Conservation (phyloP, 371 early-diverging fungal genomes). For the Rhizopus arrhizus region DNA sequence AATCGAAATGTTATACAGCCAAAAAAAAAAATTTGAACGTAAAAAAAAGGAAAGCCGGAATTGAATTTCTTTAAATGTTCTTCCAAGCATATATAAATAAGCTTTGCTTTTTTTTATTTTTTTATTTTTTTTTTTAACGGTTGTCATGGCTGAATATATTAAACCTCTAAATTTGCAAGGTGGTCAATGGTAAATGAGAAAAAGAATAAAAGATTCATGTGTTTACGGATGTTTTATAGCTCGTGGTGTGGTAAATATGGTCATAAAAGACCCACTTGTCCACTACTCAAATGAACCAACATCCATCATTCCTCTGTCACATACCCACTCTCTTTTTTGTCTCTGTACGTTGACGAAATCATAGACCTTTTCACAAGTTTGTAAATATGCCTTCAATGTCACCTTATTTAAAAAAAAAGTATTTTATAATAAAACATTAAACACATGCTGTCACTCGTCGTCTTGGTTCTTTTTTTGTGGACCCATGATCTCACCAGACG, state of each 20-base stretch:
- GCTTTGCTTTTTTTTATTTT: neutral
- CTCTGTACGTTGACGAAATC: too few species aligned
- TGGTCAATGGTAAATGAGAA: slow-evolving; percentile 25
- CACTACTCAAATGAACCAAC: slow-evolving; percentile 13
- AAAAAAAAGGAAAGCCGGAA: too few species aligned
- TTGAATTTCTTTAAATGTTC: neutral
- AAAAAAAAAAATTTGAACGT: neutral
- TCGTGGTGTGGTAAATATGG: slow-evolving; percentile 32
- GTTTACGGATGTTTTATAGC: neutral
- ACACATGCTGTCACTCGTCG: too few species aligned
- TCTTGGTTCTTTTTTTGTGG: too few species aligned
- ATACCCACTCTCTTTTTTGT: neutral
- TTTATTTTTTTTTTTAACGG: neutral
- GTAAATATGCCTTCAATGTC: too few species aligned
- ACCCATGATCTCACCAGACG: too few species aligned
- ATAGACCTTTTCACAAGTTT: too few species aligned
- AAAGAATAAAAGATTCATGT: neutral
- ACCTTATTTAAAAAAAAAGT: too few species aligned
- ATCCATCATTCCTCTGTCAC: slow-evolving; percentile 9
- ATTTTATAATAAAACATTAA: too few species aligned
- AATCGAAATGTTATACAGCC: too few species aligned
- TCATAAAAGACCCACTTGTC: slow-evolving; percentile 19
- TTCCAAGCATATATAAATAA: neutral
- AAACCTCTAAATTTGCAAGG: slow-evolving; percentile 29
- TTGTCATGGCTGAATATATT: slow-evolving; percentile 13